Evolutionary conservation across 768 basidiomycete species (phyloP).

Genomic region (Psilocybe cyanescens): DNA sequence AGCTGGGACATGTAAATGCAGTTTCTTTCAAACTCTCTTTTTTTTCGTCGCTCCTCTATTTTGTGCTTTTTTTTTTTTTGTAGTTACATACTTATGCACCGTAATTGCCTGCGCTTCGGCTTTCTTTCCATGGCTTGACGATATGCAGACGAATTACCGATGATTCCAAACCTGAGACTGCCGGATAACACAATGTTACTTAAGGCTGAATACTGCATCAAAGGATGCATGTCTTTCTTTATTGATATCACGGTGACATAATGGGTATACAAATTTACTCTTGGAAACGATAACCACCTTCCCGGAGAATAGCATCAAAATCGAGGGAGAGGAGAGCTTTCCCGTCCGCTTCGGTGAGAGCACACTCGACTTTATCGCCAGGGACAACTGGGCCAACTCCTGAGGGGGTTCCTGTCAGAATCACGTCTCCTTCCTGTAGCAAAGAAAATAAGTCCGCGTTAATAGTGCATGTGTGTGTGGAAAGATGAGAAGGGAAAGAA

Average conservation of each 20-base stretch:
- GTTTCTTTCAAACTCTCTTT: background rate
- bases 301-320: constrained; percentile 67
- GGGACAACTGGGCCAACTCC: constrained; percentile 82
- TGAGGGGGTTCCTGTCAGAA: constrained; percentile 90
- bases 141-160: no score
- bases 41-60: background rate
- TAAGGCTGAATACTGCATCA: no score
- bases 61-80: background rate
- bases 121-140: no score
- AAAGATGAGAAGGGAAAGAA: background rate
- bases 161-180: no score
- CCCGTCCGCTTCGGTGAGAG: constrained; percentile 57
- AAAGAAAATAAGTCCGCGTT: background rate
- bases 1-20: background rate
- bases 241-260: no score
- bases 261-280: background rate
- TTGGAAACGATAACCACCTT: constrained; percentile 55
- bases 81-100: background rate
- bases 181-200: no score
- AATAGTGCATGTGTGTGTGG: background rate
- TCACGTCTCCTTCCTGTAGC: constrained; percentile 83
- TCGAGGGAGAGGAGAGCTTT: constrained; percentile 63
- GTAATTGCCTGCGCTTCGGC: background rate
- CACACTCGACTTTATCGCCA: constrained; percentile 82
- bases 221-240: no score